Base-by-base conservation (phyloP, 2,329 filamentous ascomycete genomes). In the Microsporum audouinii region DNA sequence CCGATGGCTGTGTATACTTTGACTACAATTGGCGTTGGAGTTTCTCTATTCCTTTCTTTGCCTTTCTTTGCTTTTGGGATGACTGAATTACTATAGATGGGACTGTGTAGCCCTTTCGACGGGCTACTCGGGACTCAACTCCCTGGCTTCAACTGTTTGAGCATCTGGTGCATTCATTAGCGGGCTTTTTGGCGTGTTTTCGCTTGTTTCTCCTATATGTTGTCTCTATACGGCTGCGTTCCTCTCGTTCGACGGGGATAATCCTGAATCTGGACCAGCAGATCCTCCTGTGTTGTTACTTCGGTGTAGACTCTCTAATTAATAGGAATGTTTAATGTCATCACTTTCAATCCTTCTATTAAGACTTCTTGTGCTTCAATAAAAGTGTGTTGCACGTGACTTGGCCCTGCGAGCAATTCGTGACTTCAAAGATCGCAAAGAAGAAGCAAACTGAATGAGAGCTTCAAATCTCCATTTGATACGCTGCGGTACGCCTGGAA, bases 91-190 rank as follows among this genome's bases (percentile, higher is more conserved):
- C 17, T 55, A 55, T 55, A 55, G 33, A 38, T 55, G 31, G 51
- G 31, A 55, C 31, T 55, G 14, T 55, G 23, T 36, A 55, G 8
- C 10, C 51, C n/a, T 55, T 8, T n/a, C 27, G 51, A 17, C n/a
- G 45, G 27, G 3, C 27, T 51, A 31, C 45, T 8, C 0, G 23
- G 45, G 45, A 29, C 23, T 51, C 45, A 51, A n/a, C 51, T 55
- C 51, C 51, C 51, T 55, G 45, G 45, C 45, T 31, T 51, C 23
- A 31, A 47, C 36, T 55, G 51, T 34, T 55, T 34, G 31, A 55
- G 51, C 51, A 55, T 55, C 51, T 36, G 51, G 51, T 55, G 51
- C 51, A 55, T 55, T 55, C 51, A 51, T 55, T 17, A 55, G 51
- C 51, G 51, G 51, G 51, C 8, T 55, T 55, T 31, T 17, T 14